A percentile compares a stretch with the other conserved stretches of the same genome.
phyloP scores from a whole-genome alignment of 1,284 basidiomycete species.

The Baeospora myosura region DNA sequence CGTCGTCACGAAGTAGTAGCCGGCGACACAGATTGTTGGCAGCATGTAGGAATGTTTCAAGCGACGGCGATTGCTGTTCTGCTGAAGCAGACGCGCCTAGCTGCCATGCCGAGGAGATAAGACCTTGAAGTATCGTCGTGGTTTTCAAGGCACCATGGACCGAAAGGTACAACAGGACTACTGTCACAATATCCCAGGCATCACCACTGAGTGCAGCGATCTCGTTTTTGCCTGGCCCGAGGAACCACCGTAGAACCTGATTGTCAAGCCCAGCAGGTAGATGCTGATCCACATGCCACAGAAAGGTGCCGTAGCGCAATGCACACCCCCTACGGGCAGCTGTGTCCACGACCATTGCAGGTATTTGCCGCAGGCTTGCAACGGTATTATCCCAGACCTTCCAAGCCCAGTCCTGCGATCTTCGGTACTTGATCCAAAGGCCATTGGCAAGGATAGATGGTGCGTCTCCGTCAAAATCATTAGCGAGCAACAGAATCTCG shows the following conservation, averaged over 20 bases:
- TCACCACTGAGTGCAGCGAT: conserved; percentile 48
- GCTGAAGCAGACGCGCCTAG: conserved; percentile 34
- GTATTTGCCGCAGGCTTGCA: conserved; percentile 59
- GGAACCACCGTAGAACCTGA: conserved; percentile 62
- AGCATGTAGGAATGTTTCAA: conserved; percentile 46
- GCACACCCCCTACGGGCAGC: conserved; percentile 42
- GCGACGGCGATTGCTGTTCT: conserved; percentile 30
- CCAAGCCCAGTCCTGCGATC: conserved; percentile 64
- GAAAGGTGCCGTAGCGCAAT: conserved; percentile 58
- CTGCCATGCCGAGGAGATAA: conserved; percentile 71
- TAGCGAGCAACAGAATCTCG: conserved; percentile 58
- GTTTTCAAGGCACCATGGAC: conserved; percentile 61
- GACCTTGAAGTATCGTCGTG: conserved; percentile 61
- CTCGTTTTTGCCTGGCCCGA: conserved; percentile 54
- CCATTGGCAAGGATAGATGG: conserved; percentile 64
- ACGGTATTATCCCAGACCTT: conserved; percentile 76
- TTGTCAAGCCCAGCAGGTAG: conserved; percentile 62
- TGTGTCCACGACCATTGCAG: conserved; percentile 43
- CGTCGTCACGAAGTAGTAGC: conserved; percentile 49
- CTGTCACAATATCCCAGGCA: conserved; percentile 57
- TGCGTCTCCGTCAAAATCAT: conserved; percentile 48
- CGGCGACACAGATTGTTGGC: conserved; percentile 55
- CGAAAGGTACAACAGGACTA: conserved; percentile 58
- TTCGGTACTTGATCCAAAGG: conserved; percentile 73
- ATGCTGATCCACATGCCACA: conserved; percentile 68